Percentiles rank a stretch among this genome's conserved stretches.
These are phyloP conservation scores for Saccharomyces hybrid DNA, from an alignment of 1,139 yeast species.

Conservation along the genomic window DNA sequence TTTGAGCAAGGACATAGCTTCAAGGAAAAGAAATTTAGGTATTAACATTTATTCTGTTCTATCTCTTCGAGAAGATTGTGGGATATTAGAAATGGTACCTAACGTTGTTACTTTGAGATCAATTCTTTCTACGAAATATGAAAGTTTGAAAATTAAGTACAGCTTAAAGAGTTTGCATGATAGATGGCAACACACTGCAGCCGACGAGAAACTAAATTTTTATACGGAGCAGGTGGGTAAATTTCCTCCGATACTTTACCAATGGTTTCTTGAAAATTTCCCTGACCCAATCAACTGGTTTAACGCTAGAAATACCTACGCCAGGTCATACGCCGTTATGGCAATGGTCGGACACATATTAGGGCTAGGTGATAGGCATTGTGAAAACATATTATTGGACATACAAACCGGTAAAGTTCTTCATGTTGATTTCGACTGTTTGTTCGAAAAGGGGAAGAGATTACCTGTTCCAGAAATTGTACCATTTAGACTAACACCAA, in stretches of 20 bases:
- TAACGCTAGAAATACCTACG: conserved; percentile 62
- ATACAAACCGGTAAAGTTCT: conserved; percentile 70
- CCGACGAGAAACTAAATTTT: conserved; percentile 26
- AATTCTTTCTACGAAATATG: conserved; percentile 44
- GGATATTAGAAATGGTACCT: conserved; percentile 88
- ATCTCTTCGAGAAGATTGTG: conserved; percentile 79
- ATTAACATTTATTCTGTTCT: conserved; percentile 84
- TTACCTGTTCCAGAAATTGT: conserved; percentile 72
- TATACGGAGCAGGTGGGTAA: conserved; percentile 32
- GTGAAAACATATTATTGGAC: conserved; percentile 77
- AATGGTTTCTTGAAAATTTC: conserved; percentile 82
- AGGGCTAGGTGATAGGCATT: conserved; percentile 92
- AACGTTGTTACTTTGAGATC: conserved; percentile 75
- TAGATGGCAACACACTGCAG: conserved; percentile 24
- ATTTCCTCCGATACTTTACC: conserved; percentile 70
- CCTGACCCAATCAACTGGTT: conserved; percentile 91
- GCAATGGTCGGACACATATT: conserved; percentile 90
- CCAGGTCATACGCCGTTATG: conserved; percentile 89
- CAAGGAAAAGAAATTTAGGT: conserved; percentile 60
- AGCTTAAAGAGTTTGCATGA: conserved; percentile 24
- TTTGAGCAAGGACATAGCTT: conserved; percentile 57
- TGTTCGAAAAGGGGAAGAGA: conserved; percentile 63
- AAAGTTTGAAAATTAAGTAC: conserved; percentile 34
- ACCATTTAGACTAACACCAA: conserved; percentile 85
- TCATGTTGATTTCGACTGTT: conserved; percentile 94